These are phyloP conservation scores for Pseudoturritis turrita DNA, from an alignment of 345 rosid genomes.

Conservation along the genomic window DNA sequence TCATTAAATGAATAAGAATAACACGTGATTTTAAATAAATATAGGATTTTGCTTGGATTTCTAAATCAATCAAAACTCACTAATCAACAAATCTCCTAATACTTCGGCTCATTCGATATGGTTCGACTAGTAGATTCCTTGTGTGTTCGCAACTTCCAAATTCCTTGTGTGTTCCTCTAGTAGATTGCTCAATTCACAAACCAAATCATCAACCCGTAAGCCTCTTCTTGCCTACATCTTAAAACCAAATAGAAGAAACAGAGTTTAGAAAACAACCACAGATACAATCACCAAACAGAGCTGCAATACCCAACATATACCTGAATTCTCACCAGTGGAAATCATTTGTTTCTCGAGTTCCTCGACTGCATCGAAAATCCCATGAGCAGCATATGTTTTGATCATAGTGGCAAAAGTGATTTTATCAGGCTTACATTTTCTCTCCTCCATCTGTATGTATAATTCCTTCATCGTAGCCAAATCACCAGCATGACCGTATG, in stretches of 20 bases:
- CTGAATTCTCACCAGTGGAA: constrained; percentile 31
- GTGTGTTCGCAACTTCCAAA: background rate
- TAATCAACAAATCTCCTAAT: too few species aligned
- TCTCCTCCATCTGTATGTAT: constrained; percentile 59
- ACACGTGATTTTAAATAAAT: too few species aligned
- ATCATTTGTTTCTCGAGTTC: constrained; percentile 49
- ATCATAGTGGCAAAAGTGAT: constrained; percentile 72
- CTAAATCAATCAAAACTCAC: too few species aligned
- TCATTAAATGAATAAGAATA: too few species aligned
- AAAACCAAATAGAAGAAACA: constrained; percentile 2
- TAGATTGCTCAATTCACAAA: background rate
- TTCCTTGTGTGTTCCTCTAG: background rate
- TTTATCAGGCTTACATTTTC: constrained; percentile 57
- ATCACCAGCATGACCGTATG: constrained; percentile 70
- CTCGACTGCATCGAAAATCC: constrained; percentile 57
- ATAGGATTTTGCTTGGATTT: too few species aligned
- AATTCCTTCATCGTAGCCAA: constrained; percentile 62
- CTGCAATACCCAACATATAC: background rate
- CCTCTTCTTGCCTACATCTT: constrained; percentile 23
- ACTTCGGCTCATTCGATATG: too few species aligned
- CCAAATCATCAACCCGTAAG: constrained; percentile 6
- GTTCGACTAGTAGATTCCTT: too few species aligned
- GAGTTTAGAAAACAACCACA: background rate
- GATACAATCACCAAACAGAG: background rate
- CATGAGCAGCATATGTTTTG: constrained; percentile 57